Percentiles rank a stretch among this genome's conserved stretches.
These are phyloP conservation scores for Dipteronia dyeriana DNA, from an alignment of 345 rosid genomes.

Conservation along the genomic window DNA sequence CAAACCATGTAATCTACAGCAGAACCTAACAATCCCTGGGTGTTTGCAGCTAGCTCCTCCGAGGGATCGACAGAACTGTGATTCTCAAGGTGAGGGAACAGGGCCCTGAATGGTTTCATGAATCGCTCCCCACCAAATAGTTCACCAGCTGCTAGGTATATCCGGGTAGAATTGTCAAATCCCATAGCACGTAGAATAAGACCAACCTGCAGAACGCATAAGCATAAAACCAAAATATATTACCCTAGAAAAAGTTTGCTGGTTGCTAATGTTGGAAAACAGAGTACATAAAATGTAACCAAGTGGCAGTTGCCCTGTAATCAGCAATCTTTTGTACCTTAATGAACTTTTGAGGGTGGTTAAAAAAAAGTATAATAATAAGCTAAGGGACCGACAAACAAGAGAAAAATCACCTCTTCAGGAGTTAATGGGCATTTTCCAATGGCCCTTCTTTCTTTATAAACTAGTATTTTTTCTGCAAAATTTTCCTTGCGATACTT, in stretches of 20 bases:
- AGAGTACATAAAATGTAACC: background rate
- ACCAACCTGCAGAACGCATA: slow-evolving; percentile 71
- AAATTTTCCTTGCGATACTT: slow-evolving; percentile 88
- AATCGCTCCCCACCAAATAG: slow-evolving; percentile 91
- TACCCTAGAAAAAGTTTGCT: background rate
- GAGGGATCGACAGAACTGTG: slow-evolving; percentile 83
- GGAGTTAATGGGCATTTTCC: slow-evolving; percentile 95
- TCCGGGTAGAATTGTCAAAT: slow-evolving; percentile 84
- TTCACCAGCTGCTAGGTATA: slow-evolving; percentile 95
- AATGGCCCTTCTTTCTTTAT: slow-evolving; percentile 75
- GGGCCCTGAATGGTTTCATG: slow-evolving; percentile 76
- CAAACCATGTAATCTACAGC: slow-evolving; percentile 99
- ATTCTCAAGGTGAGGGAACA: slow-evolving; percentile 90
- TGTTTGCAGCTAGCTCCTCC: slow-evolving; percentile 67
- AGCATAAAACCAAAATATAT: slow-evolving; percentile 1
- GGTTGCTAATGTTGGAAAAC: background rate
- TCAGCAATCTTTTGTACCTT: background rate
- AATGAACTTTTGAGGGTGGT: background rate
- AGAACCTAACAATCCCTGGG: slow-evolving; percentile 82
- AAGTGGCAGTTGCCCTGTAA: background rate
- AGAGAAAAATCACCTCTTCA: slow-evolving; percentile 63
- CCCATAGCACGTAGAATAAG: slow-evolving; percentile 87
- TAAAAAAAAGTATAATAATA: background rate
- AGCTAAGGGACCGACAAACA: background rate
- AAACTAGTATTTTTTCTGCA: slow-evolving; percentile 67